Base-by-base conservation (phyloP, 345 rosid species). In the Ceriops tagal region DNA sequence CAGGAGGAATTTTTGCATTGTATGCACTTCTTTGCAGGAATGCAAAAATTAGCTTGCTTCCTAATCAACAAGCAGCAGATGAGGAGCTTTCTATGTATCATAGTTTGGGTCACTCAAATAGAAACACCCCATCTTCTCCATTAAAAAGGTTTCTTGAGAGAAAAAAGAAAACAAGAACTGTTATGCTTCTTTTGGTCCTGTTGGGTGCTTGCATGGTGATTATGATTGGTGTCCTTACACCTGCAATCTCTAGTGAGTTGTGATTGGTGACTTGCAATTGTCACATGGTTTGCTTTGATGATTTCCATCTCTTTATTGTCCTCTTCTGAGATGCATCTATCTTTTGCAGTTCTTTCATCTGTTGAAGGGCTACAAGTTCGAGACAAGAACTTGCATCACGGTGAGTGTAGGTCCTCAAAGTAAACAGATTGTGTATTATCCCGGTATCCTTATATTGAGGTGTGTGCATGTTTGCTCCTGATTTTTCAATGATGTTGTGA, bases 1-100 rank as follows among this genome's bases (percentile, higher is more conserved):
- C 84, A 95, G 99, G 99, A 62, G 97, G 99, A 63, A 80, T 84
- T 72, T 86, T 95, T 71, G 87, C 98, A 63, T 71, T 95, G 75
- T 95, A 95, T 63, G 84, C 98, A 37, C 85, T 92, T 64, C 90
- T 92, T 64, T 92, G 97, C 39, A 79, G 98, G 74, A 89, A 88
- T 51, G 92, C 89, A 13, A 92, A 87, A 69, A 75, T 92, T 70
- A 78, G 91, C 63, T 82, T 95, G 87, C 93, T 90, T 78, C 98
- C 96, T 10, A 95, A 92, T 77, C 87, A 87, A 69, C 99, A 95
- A 78, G 88, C 92, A 2, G 92, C 91, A 3, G 99, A 95, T 64
- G 98, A 92, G 83, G 99, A 92, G 80, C 85, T 92, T 71, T 87
- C 98, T 18, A 78, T 86, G 1, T 95, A 92, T 86, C 82, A 86